Base-by-base conservation (phyloP, 345 rosid genomes). In the Syzygium grande region DNA sequence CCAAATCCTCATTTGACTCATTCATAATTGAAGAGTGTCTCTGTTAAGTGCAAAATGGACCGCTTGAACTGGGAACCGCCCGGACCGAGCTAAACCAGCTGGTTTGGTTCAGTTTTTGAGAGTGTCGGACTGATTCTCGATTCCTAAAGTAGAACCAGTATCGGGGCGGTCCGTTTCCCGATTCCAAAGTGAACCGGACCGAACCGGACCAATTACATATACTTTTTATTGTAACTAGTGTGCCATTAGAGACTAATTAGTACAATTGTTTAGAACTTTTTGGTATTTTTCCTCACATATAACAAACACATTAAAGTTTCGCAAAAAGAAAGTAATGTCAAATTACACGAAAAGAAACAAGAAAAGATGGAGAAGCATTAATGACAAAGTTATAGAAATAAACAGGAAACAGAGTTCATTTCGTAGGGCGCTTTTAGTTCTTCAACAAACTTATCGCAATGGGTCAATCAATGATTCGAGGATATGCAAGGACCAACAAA, bases 401-500 rank as follows among this genome's bases (percentile, higher is more conserved):
- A 38, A 2, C 4, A 1, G 13, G 13, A 19, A 73, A 38, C 6
- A 1, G 34, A 38, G 49, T 34, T 34, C 7, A 5, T 73, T 34
- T 19, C 10, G 2, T 34, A 19, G 5, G 25, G 13, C 0, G 12
- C 80, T 73, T 43, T 43, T 43, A 43, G 46, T 43, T 73, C 46
- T 68, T 73, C 7, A 2, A 41, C 46, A 73, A 10, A 34, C 12
- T 17, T 34, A 34, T 12, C 0, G 0, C 1, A 21, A 73, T 0
- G 9, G 14, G 25, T 73, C 6, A 38, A 73, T 19, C 4, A 14
- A 68, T 7, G 22, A 68, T 4, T 34, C 0, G 46, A 3, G 6
- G 46, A 68, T 2, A 43, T 0, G 43, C 22, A 4, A 34, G 7
- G 11, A 30, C 79, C 49, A 0, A 9, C 80, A 68, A 68, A 17